phyloP scores from a whole-genome alignment of 2,329 filamentous ascomycete species.

The Rhexocercosporidium sp. region DNA sequence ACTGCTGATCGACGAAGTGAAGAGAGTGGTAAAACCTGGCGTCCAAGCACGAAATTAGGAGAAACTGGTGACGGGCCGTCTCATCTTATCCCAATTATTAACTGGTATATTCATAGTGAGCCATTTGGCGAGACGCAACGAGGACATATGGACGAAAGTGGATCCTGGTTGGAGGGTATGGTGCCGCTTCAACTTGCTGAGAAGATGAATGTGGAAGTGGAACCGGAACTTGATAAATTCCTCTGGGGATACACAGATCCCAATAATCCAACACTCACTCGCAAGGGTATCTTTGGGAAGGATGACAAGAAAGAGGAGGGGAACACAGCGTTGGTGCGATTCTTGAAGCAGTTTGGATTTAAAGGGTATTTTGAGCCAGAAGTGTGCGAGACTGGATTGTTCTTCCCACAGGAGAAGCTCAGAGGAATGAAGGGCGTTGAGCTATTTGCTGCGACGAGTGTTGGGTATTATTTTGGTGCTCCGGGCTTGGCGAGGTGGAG shows the following conservation, averaged over 20 bases:
- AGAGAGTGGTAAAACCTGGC: conserved; percentile 15
- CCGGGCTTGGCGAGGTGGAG: conserved; percentile 16
- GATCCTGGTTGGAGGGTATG: conserved; percentile 14
- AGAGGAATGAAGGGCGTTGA: conserved; percentile 7
- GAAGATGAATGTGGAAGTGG: neutral
- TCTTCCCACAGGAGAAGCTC: conserved; percentile 10
- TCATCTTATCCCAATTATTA: conserved; percentile 13
- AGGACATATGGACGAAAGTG: neutral
- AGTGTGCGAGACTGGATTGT: conserved; percentile 7
- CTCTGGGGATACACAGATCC: conserved; percentile 1
- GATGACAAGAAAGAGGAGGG: neutral
- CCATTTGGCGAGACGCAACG: conserved; percentile 11
- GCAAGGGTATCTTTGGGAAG: neutral
- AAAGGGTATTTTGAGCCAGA: neutral
- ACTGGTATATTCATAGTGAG: conserved; percentile 4
- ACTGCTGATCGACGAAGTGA: conserved; percentile 12
- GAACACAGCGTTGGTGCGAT: neutral
- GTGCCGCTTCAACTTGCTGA: neutral
- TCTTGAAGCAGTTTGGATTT: conserved; percentile 3
- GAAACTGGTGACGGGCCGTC: neutral
- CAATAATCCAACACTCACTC: neutral
- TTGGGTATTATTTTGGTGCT: conserved; percentile 18
- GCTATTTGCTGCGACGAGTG: conserved; percentile 22
- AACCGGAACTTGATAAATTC: neutral
- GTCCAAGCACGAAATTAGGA: neutral